Conservation (phyloP, 257 asterid species). For the Lavandula angustifolia region DNA sequence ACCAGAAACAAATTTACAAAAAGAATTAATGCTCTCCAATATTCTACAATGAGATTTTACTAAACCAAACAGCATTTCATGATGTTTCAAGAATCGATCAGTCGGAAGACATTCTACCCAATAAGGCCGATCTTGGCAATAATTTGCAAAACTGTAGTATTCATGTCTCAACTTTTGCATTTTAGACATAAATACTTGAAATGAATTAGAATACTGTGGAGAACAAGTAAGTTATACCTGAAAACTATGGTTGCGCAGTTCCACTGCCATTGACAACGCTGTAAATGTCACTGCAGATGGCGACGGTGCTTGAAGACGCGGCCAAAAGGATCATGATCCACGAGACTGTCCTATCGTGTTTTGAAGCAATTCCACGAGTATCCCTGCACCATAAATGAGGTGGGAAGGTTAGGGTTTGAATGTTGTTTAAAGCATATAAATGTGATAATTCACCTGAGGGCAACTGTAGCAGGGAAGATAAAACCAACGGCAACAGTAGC, state of each 20-base stretch:
- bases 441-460: constrained; percentile 75
- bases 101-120: not conserved
- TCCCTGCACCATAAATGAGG: constrained; percentile 50
- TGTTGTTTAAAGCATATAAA: too few relatives aligned
- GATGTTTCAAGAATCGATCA: not conserved
- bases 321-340: constrained; percentile 79
- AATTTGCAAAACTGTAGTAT: constrained; percentile 9
- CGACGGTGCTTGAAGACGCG: constrained; percentile 77
- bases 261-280: constrained; percentile 46
- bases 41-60: too few relatives aligned
- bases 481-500: constrained; percentile 83
- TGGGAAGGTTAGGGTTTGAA: too few relatives aligned
- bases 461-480: constrained; percentile 82
- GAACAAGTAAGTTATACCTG: constrained; percentile 19
- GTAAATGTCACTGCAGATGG: constrained; percentile 85
- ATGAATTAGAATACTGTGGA: not conserved
- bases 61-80: constrained; percentile 1
- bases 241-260: constrained; percentile 37
- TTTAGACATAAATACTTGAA: constrained; percentile 21
- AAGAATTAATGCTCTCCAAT: too few relatives aligned
- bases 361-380: constrained; percentile 63
- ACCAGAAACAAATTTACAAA: too few relatives aligned
- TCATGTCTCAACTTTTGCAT: constrained; percentile 10
- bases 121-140: too few relatives aligned
- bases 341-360: constrained; percentile 62